Evolutionary conservation across 352 stramenopile species (phyloP), one percentile per base, ranked within the genome.

Genomic region (Pythium monospermum): DNA sequence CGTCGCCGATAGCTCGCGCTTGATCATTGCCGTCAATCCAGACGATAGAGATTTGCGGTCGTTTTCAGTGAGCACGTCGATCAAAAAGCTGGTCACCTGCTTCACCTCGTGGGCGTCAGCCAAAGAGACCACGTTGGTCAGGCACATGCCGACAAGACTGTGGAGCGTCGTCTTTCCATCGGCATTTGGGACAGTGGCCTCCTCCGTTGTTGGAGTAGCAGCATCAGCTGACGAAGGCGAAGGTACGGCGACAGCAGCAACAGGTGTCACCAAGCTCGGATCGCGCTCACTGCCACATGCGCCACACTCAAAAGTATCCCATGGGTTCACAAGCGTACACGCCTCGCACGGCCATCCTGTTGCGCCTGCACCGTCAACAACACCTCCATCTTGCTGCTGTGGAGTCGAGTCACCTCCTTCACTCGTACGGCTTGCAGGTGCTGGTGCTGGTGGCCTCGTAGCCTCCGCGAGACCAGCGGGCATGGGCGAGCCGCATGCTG

Each of bases 321-420:
- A 91, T 12, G 44, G 59, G 43, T 91, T 91, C 10, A 86, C 42
- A 19, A 88, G 77, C 1, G 81, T 91, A 35, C 81, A 91, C 12
- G 78, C 67, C 12, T 59, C 27, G 32, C 81, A 91, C 6, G 69
- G 19, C 81, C 81, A 91, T 13, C 80, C 76, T 4, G 13, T 19
- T 8, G 55, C 21, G 6, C 6, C 8, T 26, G 31, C 11, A 23
- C 40, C 40, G 1, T 27, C 10, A 18, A 25, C 16, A 16, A 23
- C 35, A 3, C 10, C 23, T 6, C 30, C n/a, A 21, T 1, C 23
- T 44, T 22, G 18, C 44, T 26, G 18, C 11, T 40, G 16, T 40
- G 26, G n/a, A 23, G 32, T 36, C 31, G 44, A 28, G 13, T 48
- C 8, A 40, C 16, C 7, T 45, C n/a, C 25, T 7, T 31, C 22